Base-by-base conservation (phyloP, 176 grass and related monocot genomes). In the Raddia distichophylla region DNA sequence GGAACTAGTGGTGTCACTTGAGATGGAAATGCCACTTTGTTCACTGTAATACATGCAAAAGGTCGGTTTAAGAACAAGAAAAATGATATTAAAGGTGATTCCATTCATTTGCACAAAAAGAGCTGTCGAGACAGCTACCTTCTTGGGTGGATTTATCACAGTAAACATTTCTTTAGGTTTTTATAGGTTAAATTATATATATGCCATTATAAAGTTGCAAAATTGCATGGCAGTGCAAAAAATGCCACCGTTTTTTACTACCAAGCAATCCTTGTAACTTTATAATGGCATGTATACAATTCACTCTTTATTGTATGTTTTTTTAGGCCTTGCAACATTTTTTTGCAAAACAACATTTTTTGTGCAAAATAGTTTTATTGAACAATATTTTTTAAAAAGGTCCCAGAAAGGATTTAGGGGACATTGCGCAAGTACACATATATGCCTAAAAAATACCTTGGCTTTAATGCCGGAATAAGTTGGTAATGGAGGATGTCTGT, bases 401-500 rank as follows among this genome's bases (percentile, higher is more conserved):
- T n/a, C n/a, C n/a, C n/a, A n/a, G n/a, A n/a, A n/a, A n/a, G n/a
- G 45, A 47, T 63, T 5, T 4, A 63, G 32, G 12, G n/a, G n/a
- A 42, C 14, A 18, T 40, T 65, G 35, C 8, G 15, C n/a, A n/a
- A 37, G 33, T 65, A 16, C 33, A 66, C 8, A 65, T 42, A 8
- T 43, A 42, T 32, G 52, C 63, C 11, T 37, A 75, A 71, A 64
- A 20, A 16, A 17, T 73, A 79, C 74, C 68, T 70, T 63, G 67
- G 33, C 42, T 68, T 72, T 65, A 73, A 65, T 67, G 8, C 34
- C 17, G 66, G 60, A 56, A 33, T 53, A 42, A 93, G 19, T 67
- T 75, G 60, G 69, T 71, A 93, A 82, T 93, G 73, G 60, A 93
- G 84, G 51, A 93, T 34, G 42, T 63, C 80, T 8, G 87, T 93